These are phyloP conservation scores for Wallacemonas rigidus DNA, from an alignment of 208 protist species.

Conservation along the genomic window DNA sequence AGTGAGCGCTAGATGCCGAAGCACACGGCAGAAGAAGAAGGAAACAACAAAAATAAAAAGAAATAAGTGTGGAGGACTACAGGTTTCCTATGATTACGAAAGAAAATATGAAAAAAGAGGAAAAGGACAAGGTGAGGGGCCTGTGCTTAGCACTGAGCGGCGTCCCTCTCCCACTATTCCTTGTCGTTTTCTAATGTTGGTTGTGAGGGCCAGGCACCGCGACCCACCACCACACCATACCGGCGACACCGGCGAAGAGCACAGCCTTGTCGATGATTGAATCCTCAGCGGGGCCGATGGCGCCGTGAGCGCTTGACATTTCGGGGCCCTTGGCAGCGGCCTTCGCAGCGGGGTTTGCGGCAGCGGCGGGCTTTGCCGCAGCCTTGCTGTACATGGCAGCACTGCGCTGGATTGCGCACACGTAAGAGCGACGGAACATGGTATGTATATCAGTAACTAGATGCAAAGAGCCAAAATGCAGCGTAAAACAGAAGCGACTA, in stretches of 20 bases:
- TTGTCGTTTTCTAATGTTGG: constrained; percentile 49
- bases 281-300: constrained; percentile 56
- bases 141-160: too few species aligned
- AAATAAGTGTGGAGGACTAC: not conserved
- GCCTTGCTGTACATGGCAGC: constrained; percentile 21
- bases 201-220: constrained; percentile 60
- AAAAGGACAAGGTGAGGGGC: not conserved
- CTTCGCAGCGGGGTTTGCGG: constrained; percentile 22
- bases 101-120: not conserved
- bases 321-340: constrained; percentile 20
- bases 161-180: too few species aligned
- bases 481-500: not conserved
- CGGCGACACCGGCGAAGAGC: constrained; percentile 34
- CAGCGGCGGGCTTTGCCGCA: constrained; percentile 11
- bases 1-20: too few species aligned
- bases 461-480: constrained; percentile 2
- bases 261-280: constrained; percentile 72
- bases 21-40: too few species aligned
- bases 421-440: constrained; percentile 56
- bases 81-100: not conserved
- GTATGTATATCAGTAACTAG: not conserved
- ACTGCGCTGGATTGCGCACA: constrained; percentile 30
- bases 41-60: not conserved
- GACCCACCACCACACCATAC: constrained; percentile 59
- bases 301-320: constrained; percentile 57